A percentile compares a stretch with the other conserved stretches of the same genome.
phyloP scores from a whole-genome alignment of 73 alveolate species.

The Paraurostyla sp. region DNA sequence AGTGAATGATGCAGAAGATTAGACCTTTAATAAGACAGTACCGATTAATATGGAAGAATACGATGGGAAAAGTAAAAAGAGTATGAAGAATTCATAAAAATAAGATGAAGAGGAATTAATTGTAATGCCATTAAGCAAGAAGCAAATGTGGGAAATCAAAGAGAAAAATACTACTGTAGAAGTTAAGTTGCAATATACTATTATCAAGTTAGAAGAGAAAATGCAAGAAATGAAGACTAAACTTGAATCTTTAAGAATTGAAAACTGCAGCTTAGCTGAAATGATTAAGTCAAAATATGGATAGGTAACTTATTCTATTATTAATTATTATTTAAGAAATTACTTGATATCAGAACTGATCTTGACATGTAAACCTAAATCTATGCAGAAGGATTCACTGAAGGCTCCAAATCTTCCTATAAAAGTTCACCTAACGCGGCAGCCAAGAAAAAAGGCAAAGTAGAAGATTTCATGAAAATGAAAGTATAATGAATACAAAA shows the following conservation, averaged over 20 bases:
- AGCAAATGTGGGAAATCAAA: slow-evolving; percentile 44
- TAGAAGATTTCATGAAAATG: slow-evolving; percentile 48
- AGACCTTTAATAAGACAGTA: no score
- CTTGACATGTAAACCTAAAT: neutral
- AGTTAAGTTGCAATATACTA: slow-evolving; percentile 9
- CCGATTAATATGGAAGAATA: no score
- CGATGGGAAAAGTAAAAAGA: neutral
- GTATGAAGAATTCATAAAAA: no score
- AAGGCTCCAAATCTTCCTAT: neutral
- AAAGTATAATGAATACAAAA: neutral
- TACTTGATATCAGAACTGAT: slow-evolving; percentile 1
- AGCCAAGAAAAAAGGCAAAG: neutral
- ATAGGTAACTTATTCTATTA: neutral
- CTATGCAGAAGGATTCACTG: neutral
- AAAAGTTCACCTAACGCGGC: neutral
- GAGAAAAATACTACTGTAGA: slow-evolving; percentile 34
- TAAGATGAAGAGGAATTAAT: neutral
- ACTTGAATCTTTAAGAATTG: slow-evolving; percentile 31
- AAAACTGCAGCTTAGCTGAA: slow-evolving; percentile 11
- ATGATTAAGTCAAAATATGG: slow-evolving; percentile 46
- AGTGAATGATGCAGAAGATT: neutral
- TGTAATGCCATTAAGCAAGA: neutral
- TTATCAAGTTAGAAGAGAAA: slow-evolving; percentile 20
- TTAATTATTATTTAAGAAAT: neutral
- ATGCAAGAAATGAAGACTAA: slow-evolving; percentile 23